Evolutionary conservation across 23 red algal species (phyloP).

Genomic region (Cyanidium caldarium): DNA sequence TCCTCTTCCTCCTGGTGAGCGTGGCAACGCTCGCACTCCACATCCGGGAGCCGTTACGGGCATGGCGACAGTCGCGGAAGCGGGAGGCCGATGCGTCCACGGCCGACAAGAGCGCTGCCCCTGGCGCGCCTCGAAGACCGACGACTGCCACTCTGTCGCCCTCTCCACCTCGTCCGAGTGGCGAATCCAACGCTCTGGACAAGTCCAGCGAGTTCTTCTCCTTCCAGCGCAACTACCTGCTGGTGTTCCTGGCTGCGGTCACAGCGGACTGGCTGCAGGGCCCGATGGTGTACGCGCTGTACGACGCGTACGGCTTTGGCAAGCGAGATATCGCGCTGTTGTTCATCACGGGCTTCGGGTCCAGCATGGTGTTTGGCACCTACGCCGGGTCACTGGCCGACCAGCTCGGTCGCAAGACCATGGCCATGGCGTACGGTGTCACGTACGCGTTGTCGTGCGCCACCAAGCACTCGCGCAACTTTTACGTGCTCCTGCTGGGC

Average conservation of each 20-base stretch:
- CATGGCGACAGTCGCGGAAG: too few species aligned
- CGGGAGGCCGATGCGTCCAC: too few species aligned
- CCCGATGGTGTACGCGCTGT: slow-evolving; percentile 90
- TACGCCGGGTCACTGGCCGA: slow-evolving; percentile 76
- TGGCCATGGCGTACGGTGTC: slow-evolving; percentile 38
- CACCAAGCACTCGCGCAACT: slow-evolving; percentile 79
- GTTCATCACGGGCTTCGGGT: slow-evolving; percentile 90
- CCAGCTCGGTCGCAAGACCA: slow-evolving; percentile 56
- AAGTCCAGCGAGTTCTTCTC: too few species aligned
- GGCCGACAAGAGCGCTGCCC: too few species aligned
- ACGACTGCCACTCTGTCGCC: too few species aligned
- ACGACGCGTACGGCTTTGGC: slow-evolving; percentile 72
- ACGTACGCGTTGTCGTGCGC: slow-evolving; percentile 67
- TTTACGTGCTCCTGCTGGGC: slow-evolving; percentile 59
- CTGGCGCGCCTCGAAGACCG: too few species aligned
- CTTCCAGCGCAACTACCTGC: slow-evolving; percentile 69
- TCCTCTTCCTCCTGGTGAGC: too few species aligned
- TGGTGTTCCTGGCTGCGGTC: slow-evolving; percentile 60
- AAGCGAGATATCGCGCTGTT: slow-evolving; percentile 79
- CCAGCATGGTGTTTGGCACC: slow-evolving; percentile 75
- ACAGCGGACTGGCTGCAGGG: slow-evolving; percentile 93
- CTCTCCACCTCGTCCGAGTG: too few species aligned
- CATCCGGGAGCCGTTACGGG: too few species aligned
- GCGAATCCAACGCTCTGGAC: too few species aligned
- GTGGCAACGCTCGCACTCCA: too few species aligned